Evolutionary conservation across 2,329 filamentous ascomycete genomes (phyloP).

Genomic region (Fusarium decemcellulare): DNA sequence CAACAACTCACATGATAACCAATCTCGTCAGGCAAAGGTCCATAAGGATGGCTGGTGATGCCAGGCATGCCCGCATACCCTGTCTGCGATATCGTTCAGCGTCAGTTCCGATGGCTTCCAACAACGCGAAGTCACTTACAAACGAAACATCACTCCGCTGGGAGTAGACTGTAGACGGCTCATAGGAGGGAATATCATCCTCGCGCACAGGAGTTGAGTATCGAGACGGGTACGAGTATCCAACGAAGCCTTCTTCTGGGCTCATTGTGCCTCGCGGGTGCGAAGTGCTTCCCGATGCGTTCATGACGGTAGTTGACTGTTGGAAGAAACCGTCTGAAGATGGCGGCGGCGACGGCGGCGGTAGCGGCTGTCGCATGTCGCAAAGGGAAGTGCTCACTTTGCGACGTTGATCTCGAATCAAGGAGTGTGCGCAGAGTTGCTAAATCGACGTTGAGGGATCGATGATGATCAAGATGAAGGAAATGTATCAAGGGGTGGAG

Average conservation of each 20-base stretch:
- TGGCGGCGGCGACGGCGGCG: conserved; percentile 63
- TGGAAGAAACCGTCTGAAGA: conserved; percentile 47
- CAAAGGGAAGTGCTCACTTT: conserved; percentile 14
- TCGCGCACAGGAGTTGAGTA: conserved; percentile 40
- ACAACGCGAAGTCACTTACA: conserved; percentile 29
- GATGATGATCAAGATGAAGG: conserved; percentile 13
- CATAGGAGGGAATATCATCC: conserved; percentile 34
- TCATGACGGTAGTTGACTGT: conserved; percentile 31
- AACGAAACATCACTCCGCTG: conserved; percentile 32
- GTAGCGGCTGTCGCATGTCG: conserved; percentile 56
- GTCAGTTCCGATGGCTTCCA: neutral
- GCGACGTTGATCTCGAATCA: neutral
- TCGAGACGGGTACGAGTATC: conserved; percentile 27
- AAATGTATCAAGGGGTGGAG: conserved; percentile 10
- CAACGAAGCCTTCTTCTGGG: conserved; percentile 19
- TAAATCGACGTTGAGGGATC: conserved; percentile 6
- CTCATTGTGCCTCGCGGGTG: conserved; percentile 24
- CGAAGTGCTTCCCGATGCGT: conserved; percentile 23
- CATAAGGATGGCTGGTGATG: conserved; percentile 33
- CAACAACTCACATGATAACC: conserved; percentile 38
- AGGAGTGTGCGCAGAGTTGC: neutral
- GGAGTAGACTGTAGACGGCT: conserved; percentile 35
- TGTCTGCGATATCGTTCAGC: conserved; percentile 22
- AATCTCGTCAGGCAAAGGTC: conserved; percentile 38
- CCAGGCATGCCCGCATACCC: conserved; percentile 24